Evolutionary conservation across 495 filamentous ascomycete genomes (phyloP), one percentile per base, ranked within the genome.

Genomic region (Aspergillus baeticus): DNA sequence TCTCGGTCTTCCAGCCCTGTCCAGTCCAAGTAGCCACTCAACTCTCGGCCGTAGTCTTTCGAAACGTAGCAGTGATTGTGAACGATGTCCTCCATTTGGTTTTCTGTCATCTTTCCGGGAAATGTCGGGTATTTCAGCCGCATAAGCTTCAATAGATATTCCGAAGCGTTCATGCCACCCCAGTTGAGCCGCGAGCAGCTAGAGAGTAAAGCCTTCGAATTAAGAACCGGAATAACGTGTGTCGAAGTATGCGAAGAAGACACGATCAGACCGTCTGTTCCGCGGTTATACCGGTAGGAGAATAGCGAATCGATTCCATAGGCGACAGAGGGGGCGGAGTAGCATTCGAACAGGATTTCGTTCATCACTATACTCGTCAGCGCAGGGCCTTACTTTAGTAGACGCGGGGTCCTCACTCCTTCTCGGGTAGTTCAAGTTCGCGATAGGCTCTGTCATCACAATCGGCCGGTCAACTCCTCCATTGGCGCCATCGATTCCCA

Each of bases 231-330:
- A 43, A 98, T 96, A n/a, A 98, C 75, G 67, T 98, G 95, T 1
- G 94, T 98, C 1, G 94, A 86, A 18, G 89, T 95, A 63, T 97
- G 87, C 2, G 92, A 93, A 0, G 91, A 95, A 5, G 91, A 95
- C 11, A 98, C 81, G 20, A 98, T 89, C 2, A 98, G 77, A 10
- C 94, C 94, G 20, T 87, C 91, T n/a, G 76, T 84, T 53, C 94
- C 94, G 43, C 87, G 80, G 64, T 98, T 98, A 72, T 96, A 88
- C 35, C 85, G 83, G 77, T 95, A 98, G 7, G 92, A 93, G 72
- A 98, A 97, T 5, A 98, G 83, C 2, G 90, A 91, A 69, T 98
- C 94, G 72, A 98, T 94, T 31, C 94, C 94, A 66, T 91, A 96
- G 33, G 90, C 87, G 4, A 97, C 82, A 1, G 87, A 89, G 0